Evolutionary conservation across 2,329 filamentous ascomycete genomes (phyloP).

Genomic region (Colletotrichum godetiae): DNA sequence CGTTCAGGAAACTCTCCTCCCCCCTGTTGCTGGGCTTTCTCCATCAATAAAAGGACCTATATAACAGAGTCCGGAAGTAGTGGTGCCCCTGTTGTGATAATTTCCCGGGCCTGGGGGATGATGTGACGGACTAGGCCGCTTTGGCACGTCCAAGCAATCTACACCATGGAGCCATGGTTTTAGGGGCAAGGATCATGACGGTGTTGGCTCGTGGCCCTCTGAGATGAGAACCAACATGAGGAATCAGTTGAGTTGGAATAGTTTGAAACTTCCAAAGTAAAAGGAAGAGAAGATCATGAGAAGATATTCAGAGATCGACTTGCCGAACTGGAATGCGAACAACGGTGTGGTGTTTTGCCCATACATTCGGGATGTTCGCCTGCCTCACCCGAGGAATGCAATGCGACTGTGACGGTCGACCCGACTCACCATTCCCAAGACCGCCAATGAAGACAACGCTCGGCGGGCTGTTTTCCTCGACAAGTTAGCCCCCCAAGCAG

Average conservation of each 20-base stretch:
- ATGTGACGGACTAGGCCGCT: slow-evolving; percentile 34
- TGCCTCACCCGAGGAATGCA: slow-evolving; percentile 1
- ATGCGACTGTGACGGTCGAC: neutral
- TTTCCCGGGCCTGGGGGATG: slow-evolving; percentile 29
- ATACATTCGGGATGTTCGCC: neutral
- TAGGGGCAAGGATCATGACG: slow-evolving; percentile 15
- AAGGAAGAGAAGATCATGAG: neutral
- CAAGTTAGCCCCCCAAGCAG: neutral
- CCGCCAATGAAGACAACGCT: neutral
- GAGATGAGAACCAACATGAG: neutral
- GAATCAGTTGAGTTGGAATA: neutral
- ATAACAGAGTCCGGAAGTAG: slow-evolving; percentile 23
- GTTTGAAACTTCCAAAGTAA: neutral
- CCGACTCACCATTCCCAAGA: neutral
- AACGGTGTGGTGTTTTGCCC: neutral
- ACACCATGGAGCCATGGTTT: slow-evolving; percentile 24
- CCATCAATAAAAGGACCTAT: slow-evolving; percentile 24
- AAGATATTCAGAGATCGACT: neutral
- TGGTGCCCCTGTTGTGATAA: slow-evolving; percentile 35
- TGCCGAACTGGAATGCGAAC: neutral
- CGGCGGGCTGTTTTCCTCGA: slow-evolving; percentile 18
- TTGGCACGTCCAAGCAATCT: slow-evolving; percentile 34
- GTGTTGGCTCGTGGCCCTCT: neutral
- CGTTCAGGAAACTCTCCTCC: neutral
- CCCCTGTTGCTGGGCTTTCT: slow-evolving; percentile 1